Evolutionary conservation across 768 basidiomycete genomes (phyloP).

Genomic region (Leccinum longicurvipes): DNA sequence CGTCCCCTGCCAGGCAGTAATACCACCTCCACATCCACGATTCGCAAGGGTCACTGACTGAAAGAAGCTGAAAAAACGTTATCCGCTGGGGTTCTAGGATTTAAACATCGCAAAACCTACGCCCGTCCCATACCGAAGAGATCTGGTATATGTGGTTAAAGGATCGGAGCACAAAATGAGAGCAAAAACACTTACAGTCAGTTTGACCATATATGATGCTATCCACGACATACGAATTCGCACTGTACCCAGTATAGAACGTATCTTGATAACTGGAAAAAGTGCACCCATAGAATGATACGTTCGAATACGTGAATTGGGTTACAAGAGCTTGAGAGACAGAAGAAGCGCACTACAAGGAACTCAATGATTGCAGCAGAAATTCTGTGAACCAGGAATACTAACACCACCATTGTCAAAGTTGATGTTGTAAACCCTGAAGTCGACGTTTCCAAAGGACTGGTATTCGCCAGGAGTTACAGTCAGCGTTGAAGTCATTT

Average conservation of each 20-base stretch:
- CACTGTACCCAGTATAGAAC: conserved; percentile 60
- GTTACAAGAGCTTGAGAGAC: conserved; percentile 62
- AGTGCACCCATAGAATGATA: conserved; percentile 61
- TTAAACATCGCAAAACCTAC: background rate
- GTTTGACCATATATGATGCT: conserved; percentile 64
- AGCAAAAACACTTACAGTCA: conserved; percentile 43
- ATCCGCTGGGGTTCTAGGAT: background rate
- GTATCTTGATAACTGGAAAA: conserved; percentile 38
- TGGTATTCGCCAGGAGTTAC: conserved; percentile 50
- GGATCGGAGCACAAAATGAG: background rate
- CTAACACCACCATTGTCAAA: conserved; percentile 63
- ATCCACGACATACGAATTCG: conserved; percentile 57
- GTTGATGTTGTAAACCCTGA: conserved; percentile 65
- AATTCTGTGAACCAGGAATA: background rate
- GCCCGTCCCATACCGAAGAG: background rate
- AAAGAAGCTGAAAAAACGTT: conserved; percentile 47
- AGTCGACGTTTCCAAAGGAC: conserved; percentile 52
- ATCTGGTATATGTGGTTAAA: background rate
- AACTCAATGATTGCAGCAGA: background rate
- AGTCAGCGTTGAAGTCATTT: conserved; percentile 54
- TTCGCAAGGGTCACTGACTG: conserved; percentile 55
- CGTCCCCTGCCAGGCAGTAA: conserved; percentile 63
- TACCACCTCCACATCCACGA: conserved; percentile 59
- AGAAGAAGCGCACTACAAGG: conserved; percentile 31
- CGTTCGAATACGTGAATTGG: conserved; percentile 61